Evolutionary conservation across 2,329 filamentous ascomycete genomes (phyloP).

Genomic region (Emericellopsis cladophorae): DNA sequence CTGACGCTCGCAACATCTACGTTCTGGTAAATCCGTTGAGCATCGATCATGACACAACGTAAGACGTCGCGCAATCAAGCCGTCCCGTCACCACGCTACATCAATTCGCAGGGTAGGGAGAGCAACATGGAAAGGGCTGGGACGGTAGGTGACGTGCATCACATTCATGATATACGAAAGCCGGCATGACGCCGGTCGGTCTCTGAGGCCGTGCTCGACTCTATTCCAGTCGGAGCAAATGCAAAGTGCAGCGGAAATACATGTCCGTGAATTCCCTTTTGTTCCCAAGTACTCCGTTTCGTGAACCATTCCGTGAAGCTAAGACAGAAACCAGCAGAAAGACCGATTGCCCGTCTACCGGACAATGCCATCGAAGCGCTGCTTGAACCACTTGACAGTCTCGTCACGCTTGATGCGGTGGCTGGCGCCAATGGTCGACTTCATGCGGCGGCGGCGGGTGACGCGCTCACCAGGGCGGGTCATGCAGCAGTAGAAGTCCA

Average conservation of each 20-base stretch:
- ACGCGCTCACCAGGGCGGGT: conserved; percentile 98
- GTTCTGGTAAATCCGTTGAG: too few relatives aligned
- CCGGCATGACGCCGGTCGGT: conserved; percentile 59
- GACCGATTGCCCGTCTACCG: conserved; percentile 49
- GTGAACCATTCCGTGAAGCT: conserved; percentile 23
- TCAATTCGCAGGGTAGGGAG: not conserved
- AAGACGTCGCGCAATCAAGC: too few relatives aligned
- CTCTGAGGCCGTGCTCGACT: conserved; percentile 57
- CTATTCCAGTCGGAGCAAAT: conserved; percentile 38
- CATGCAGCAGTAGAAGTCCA: conserved; percentile 99
- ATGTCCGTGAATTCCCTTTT: conserved; percentile 20
- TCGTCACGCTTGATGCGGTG: conserved; percentile 92
- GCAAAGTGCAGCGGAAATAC: conserved; percentile 31
- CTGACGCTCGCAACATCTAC: too few relatives aligned
- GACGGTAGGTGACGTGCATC: conserved; percentile 14
- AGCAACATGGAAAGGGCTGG: not conserved
- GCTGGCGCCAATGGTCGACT: conserved; percentile 71
- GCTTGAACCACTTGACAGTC: conserved; percentile 92
- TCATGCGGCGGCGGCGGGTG: conserved; percentile 82
- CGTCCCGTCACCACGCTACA: too few relatives aligned
- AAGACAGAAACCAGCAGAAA: conserved; percentile 15
- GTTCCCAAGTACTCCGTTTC: conserved; percentile 16
- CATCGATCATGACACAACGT: too few relatives aligned
- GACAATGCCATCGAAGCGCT: conserved; percentile 95
- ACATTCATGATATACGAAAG: conserved; percentile 31